Conservation (phyloP, 306 rosid genomes). For the Comarum palustre region DNA sequence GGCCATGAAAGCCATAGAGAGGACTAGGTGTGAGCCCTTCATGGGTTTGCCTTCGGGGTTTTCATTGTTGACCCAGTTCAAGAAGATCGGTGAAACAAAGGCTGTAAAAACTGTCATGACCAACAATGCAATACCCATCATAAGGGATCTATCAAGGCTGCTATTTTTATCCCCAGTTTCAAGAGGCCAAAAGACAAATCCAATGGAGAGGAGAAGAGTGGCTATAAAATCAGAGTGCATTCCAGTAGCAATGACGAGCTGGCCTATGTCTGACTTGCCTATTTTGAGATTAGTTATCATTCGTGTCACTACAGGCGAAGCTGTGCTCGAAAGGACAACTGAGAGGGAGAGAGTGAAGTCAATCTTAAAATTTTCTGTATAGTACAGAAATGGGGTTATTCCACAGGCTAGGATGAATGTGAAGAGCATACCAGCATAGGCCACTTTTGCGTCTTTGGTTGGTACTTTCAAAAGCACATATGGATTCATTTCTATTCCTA, state of each 20-base stretch:
- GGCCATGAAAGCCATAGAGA: conserved; percentile 76
- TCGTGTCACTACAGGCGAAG: conserved; percentile 81
- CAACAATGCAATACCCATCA: conserved; percentile 36
- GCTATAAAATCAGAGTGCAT: conserved; percentile 77
- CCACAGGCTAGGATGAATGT: conserved; percentile 52
- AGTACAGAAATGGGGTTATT: conserved; percentile 39
- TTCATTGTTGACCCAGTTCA: conserved; percentile 87
- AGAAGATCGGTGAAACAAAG: conserved; percentile 55
- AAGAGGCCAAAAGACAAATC: conserved; percentile 47
- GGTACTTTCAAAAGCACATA: conserved; percentile 47
- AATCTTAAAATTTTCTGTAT: conserved; percentile 19
- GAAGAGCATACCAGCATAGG: conserved; percentile 56
- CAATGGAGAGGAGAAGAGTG: conserved; percentile 56
- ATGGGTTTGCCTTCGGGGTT: conserved; percentile 88
- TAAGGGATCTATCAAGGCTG: conserved; percentile 12
- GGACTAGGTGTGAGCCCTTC: conserved; percentile 80
- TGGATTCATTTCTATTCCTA: conserved; percentile 96
- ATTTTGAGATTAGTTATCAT: conserved; percentile 62
- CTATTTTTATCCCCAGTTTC: conserved; percentile 17
- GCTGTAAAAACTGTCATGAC: conserved; percentile 54
- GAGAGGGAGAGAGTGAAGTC: conserved; percentile 55
- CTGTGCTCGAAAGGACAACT: conserved; percentile 62
- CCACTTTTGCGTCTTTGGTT: conserved; percentile 63
- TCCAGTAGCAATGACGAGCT: conserved; percentile 74
- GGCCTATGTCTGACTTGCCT: conserved; percentile 89